phyloP scores from a whole-genome alignment of 2,329 filamentous ascomycete genomes.

The Colletotrichum sp. region DNA sequence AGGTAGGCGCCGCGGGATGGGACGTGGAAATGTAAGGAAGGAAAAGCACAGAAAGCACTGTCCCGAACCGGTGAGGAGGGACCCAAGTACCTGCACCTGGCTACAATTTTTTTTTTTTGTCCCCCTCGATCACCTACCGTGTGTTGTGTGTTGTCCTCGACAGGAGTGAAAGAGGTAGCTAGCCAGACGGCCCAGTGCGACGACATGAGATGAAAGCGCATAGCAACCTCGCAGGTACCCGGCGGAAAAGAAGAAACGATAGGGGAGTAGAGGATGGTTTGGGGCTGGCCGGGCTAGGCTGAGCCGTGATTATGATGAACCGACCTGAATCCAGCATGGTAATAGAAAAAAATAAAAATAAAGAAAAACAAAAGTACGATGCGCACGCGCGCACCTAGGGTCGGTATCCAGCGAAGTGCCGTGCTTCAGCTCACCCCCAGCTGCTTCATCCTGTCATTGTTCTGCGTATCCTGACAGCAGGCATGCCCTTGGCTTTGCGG shows the following conservation, averaged over 20 bases:
- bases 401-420: background rate
- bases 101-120: background rate
- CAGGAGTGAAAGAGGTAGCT: background rate
- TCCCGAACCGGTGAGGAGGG: background rate
- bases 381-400: background rate
- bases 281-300: constrained; percentile 4
- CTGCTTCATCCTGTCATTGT: background rate
- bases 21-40: background rate
- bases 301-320: constrained; percentile 2
- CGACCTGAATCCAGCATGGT: background rate
- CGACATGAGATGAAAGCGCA: background rate
- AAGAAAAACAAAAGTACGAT: background rate
- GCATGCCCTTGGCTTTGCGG: background rate
- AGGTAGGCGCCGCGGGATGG: background rate
- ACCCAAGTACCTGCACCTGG: background rate
- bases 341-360: background rate
- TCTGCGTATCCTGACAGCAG: background rate
- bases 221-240: background rate
- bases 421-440: background rate
- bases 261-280: background rate
- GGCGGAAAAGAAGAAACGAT: constrained; percentile 3
- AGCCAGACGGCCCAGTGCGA: background rate
- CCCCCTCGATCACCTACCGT: background rate
- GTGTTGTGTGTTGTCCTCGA: background rate
- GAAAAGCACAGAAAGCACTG: background rate